Evolutionary conservation across 2,329 filamentous ascomycete species (phyloP).

Genomic region (Botrytis paeoniae): DNA sequence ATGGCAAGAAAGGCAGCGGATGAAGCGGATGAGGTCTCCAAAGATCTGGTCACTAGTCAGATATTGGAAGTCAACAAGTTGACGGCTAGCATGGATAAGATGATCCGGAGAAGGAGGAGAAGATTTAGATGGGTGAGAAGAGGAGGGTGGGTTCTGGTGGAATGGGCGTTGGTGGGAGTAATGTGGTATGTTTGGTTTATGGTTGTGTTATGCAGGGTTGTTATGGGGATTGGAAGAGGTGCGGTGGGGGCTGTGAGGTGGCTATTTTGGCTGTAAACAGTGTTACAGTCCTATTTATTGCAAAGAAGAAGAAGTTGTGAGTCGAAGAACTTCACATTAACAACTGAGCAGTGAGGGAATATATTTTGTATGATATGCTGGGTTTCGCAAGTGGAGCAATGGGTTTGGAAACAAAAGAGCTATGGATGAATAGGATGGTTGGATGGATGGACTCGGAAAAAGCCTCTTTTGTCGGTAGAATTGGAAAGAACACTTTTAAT

Average conservation of each 20-base stretch:
- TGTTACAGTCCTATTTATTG: neutral
- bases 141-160: constrained; percentile 75
- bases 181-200: constrained; percentile 96
- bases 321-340: neutral
- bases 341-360: neutral
- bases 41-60: constrained; percentile 72
- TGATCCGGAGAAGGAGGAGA: constrained; percentile 65
- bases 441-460: neutral
- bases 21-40: constrained; percentile 74
- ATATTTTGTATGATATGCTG: neutral
- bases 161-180: constrained; percentile 82
- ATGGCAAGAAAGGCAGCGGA: constrained; percentile 68
- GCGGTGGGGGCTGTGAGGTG: constrained; percentile 63
- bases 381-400: neutral
- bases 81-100: constrained; percentile 73
- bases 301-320: neutral
- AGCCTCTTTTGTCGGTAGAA: neutral
- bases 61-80: constrained; percentile 78
- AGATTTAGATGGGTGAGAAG: constrained; percentile 71
- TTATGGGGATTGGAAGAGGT: constrained; percentile 61
- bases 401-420: constrained; percentile 7
- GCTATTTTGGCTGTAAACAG: constrained; percentile 57
- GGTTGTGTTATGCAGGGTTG: constrained; percentile 70
- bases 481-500: constrained; percentile 18
- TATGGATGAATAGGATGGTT: neutral